Evolutionary conservation across 2,329 filamentous ascomycete species (phyloP), one percentile per base, ranked within the genome.

Genomic region (Domatiomyces catenatus): DNA sequence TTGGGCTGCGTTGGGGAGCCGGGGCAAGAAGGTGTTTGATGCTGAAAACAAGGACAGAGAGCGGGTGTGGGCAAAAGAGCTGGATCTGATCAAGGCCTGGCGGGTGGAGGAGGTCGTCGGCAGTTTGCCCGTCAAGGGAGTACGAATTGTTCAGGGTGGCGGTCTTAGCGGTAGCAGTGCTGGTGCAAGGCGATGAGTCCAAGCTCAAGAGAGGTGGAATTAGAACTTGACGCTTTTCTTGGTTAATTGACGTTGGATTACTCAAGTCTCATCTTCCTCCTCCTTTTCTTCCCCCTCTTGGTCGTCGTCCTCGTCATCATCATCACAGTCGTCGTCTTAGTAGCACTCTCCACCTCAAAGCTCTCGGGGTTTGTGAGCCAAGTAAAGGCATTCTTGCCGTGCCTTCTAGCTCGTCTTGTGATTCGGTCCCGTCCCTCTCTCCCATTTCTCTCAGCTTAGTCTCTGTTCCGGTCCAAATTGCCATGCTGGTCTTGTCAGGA

Each of bases 41-140:
- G 77, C 80, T 5, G 72, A 71, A 49, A 72, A 67, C 50, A 68
- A 69, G 48, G 70, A 70, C 50, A 67, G 71, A 53, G 56, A 61
- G 46, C 52, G 56, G 51, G 48, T 56, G 47, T 51, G 58, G 57
- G 20, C 47, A 5, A 71, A 81, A 15, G 92, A 96, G 67, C 77
- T 84, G n/a, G 89, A 94, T 64, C 69, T 94, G 36, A 75, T 96
- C 54, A 84, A 83, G 67, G 78, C 72, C 0, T 80, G 88, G 71
- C 92, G 88, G 67, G 79, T 86, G 19, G 81, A 85, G 53, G 89
- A 94, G 68, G 76, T 87, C 15, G 77, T 88, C 50, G 89, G 90
- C 58, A 77, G 79, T 3, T 76, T 95, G 56, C 85, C 87, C 0
- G 86, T 93, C 0, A 76, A 81, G 28, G 90, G 85, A 64, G 77